These are phyloP conservation scores for Anthoceros angustus DNA, from an alignment of 225 moss, liverwort and hornwort species.

Conservation along the genomic window DNA sequence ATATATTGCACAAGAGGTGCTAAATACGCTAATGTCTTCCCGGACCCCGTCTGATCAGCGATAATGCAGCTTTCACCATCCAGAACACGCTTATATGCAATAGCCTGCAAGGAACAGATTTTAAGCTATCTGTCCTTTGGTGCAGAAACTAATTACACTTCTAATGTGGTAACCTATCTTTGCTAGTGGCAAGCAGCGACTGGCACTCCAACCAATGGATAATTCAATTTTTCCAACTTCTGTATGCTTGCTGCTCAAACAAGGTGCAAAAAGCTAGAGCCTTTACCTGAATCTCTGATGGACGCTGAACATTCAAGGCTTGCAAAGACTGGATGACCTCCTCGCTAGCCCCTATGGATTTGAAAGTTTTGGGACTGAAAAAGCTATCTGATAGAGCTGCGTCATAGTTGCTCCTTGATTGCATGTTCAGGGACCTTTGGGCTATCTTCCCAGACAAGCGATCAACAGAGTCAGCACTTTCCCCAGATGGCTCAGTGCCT, in stretches of 20 bases:
- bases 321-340: conserved; percentile 52
- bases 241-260: not conserved
- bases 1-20: conserved; percentile 68
- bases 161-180: not conserved
- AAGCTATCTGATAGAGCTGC: conserved; percentile 58
- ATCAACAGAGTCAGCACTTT: conserved; percentile 2
- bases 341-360: conserved; percentile 54
- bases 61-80: conserved; percentile 86
- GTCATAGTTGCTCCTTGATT: conserved; percentile 71
- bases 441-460: conserved; percentile 19
- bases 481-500: not conserved
- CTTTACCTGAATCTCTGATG: conserved; percentile 85
- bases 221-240: no score
- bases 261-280: not conserved
- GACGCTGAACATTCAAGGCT: conserved; percentile 51
- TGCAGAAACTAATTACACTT: no score
- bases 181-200: not conserved
- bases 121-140: no score
- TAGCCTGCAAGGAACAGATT: conserved; percentile 36
- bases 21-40: conserved; percentile 89
- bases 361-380: conserved; percentile 62
- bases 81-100: conserved; percentile 67
- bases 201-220: no score
- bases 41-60: conserved; percentile 94
- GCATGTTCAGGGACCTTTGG: conserved; percentile 50